Conservation (phyloP, 2,329 filamentous ascomycete species). For the Laburnicola sp. region DNA sequence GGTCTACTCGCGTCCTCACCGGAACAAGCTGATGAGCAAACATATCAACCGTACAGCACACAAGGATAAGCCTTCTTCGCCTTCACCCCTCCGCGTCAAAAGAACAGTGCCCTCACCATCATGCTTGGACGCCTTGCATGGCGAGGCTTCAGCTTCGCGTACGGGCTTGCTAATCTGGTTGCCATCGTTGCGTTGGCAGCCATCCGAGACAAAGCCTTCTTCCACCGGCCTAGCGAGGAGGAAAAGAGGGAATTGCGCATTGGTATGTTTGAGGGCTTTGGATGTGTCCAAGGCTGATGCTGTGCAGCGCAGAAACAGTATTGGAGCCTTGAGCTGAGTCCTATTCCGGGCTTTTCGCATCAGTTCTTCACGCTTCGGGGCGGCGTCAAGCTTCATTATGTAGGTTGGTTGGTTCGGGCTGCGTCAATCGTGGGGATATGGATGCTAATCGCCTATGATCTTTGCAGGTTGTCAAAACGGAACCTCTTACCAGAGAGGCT, state of each 20-base stretch:
- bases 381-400: slow-evolving; percentile 59
- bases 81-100: slow-evolving; percentile 15
- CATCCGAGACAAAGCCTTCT: slow-evolving; percentile 33
- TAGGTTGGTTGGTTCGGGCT: slow-evolving; percentile 48
- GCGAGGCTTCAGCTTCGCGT: slow-evolving; percentile 34
- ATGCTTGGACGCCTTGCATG: slow-evolving; percentile 28
- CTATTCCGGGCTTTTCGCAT: slow-evolving; percentile 53
- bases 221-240: slow-evolving; percentile 28
- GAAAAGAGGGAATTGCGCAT: slow-evolving; percentile 33
- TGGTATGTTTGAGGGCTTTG: slow-evolving; percentile 19
- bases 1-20: too few species aligned
- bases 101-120: background rate
- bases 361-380: slow-evolving; percentile 55
- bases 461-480: background rate
- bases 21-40: too few species aligned
- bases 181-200: slow-evolving; percentile 25
- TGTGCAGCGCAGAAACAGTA: slow-evolving; percentile 54
- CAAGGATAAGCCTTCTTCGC: background rate
- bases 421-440: slow-evolving; percentile 11
- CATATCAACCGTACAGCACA: too few species aligned
- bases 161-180: slow-evolving; percentile 35
- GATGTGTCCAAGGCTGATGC: slow-evolving; percentile 5
- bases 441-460: slow-evolving; percentile 14
- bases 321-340: slow-evolving; percentile 57
- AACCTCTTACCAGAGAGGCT: background rate